Percentiles rank a stretch among this genome's conserved stretches.
Evolutionary conservation across 495 filamentous ascomycete genomes (phyloP).

Genomic region (Cudoniella acicularis): DNA sequence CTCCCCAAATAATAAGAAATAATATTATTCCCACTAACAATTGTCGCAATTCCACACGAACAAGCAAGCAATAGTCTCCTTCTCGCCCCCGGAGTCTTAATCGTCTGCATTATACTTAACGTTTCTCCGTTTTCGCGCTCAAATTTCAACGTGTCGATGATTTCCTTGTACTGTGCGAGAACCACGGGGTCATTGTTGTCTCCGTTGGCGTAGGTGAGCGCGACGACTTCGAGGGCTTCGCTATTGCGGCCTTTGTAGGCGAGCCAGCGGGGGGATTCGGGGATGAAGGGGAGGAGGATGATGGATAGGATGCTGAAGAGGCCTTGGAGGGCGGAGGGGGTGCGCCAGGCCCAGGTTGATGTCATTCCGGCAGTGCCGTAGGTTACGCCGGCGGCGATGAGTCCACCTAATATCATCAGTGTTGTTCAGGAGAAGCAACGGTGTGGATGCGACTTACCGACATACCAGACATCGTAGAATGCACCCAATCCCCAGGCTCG

Average conservation of each 20-base stretch:
- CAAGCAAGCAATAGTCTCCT: slow-evolving; percentile 25
- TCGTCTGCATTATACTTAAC: slow-evolving; percentile 37
- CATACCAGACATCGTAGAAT: slow-evolving; percentile 41
- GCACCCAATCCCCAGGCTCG: slow-evolving; percentile 39
- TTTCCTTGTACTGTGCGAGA: slow-evolving; percentile 39
- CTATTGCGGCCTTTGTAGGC: slow-evolving; percentile 45
- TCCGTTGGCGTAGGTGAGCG: slow-evolving; percentile 34
- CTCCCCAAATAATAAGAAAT: slow-evolving; percentile 45
- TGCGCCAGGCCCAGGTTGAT: slow-evolving; percentile 14
- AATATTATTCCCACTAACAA: slow-evolving; percentile 42
- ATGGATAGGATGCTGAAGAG: slow-evolving; percentile 1
- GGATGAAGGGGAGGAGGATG: slow-evolving; percentile 28
- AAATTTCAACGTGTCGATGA: slow-evolving; percentile 39
- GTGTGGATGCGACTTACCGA: slow-evolving; percentile 26
- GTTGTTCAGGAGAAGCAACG: neutral
- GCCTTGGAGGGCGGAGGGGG: slow-evolving; percentile 6
- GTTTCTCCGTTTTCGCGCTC: slow-evolving; percentile 40
- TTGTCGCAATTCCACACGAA: slow-evolving; percentile 20
- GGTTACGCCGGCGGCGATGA: slow-evolving; percentile 36
- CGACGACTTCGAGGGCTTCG: slow-evolving; percentile 39
- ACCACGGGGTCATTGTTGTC: slow-evolving; percentile 27
- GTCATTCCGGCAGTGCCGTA: slow-evolving; percentile 1
- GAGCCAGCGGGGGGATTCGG: slow-evolving; percentile 59
- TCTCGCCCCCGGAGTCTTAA: slow-evolving; percentile 13
- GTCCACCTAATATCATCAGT: slow-evolving; percentile 31